Evolutionary conservation across 2,329 filamentous ascomycete genomes (phyloP).

Genomic region (Aspergillus jensenii): DNA sequence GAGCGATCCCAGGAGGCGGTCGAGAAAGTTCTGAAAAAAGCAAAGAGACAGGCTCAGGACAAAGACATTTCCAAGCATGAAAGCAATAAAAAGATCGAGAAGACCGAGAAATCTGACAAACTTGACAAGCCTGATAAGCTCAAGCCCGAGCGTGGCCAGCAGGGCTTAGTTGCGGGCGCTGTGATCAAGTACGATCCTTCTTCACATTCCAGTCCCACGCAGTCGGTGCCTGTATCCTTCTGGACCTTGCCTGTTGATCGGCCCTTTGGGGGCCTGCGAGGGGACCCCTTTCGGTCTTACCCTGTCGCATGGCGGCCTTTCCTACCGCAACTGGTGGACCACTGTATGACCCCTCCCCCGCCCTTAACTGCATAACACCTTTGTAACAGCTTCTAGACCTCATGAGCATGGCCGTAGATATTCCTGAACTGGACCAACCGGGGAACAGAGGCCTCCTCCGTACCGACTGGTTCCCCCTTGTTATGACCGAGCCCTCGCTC

Average conservation of each 20-base stretch:
- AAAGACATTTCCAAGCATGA: too few relatives aligned
- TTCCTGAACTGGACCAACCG: constrained; percentile 42
- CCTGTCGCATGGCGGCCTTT: constrained; percentile 38
- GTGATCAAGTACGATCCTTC: background rate
- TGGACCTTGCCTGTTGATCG: constrained; percentile 11
- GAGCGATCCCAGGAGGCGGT: background rate
- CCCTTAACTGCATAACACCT: background rate
- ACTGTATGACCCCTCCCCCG: constrained; percentile 30
- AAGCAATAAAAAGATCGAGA: too few relatives aligned
- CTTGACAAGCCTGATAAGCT: background rate
- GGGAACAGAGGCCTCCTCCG: constrained; percentile 36
- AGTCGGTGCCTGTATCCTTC: background rate
- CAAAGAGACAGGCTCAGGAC: background rate
- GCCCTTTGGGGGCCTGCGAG: constrained; percentile 26
- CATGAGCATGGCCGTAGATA: constrained; percentile 41
- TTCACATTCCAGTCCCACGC: background rate
- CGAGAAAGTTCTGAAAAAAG: constrained; percentile 5
- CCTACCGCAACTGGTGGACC: constrained; percentile 32
- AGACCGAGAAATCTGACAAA: too few relatives aligned
- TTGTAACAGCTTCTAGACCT: constrained; percentile 27
- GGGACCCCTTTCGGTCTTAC: constrained; percentile 35
- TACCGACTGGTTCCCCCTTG: constrained; percentile 42
- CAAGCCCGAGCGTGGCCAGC: background rate
- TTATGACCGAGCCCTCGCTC: constrained; percentile 40
- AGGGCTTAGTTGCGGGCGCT: background rate